Evolutionary conservation across 2,329 filamentous ascomycete genomes (phyloP), one percentile per base, ranked within the genome.

Genomic region (Alternaria gaisen): DNA sequence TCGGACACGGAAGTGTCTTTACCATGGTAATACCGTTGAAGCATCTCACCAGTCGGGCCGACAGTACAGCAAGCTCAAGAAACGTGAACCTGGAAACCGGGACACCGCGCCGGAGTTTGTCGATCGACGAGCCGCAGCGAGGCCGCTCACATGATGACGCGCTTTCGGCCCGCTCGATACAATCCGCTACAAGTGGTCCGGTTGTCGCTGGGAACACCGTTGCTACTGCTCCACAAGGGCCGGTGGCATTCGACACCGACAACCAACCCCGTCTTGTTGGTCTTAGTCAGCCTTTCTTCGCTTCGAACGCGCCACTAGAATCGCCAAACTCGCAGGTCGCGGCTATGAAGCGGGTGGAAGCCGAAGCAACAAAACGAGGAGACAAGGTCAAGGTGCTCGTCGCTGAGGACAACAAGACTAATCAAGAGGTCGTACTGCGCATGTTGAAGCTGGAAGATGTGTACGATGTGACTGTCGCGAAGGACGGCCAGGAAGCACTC

Each of bases 391-490:
- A 91, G 18, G 92, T 97, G 1, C 83, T 97, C 9, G 93, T 97
- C 12, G 94, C 94, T 0, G 94, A 97, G 77, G 88, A 91, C 72
- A 91, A 91, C 74, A 86, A 87, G 56, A 80, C 77, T 0, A 80
- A 80, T 30, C 79, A 80, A 61, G 77, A 80, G 53, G 79, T 80
- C 1, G 79, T 88, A 5, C 80, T 88, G 55, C 87, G 87, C 47
- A 89, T 90, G 87, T 79, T 90, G 51, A 93, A 92, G 76, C 84
- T 93, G 0, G 91, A 93, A 72, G 89, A 91, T 34, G 86, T 93
- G n/a, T 91, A 91, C 76, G 92, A 97, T 74, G 92, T 97, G 16
- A 94, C 91, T 0, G 90, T 97, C 52, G 94, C 93, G 53, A 92
- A 92, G 59, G 72, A 82, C 54, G 80, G 80, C 0, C 91, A 96